phyloP scores from a whole-genome alignment of 495 filamentous ascomycete genomes.

The Ramalina peruviana region DNA sequence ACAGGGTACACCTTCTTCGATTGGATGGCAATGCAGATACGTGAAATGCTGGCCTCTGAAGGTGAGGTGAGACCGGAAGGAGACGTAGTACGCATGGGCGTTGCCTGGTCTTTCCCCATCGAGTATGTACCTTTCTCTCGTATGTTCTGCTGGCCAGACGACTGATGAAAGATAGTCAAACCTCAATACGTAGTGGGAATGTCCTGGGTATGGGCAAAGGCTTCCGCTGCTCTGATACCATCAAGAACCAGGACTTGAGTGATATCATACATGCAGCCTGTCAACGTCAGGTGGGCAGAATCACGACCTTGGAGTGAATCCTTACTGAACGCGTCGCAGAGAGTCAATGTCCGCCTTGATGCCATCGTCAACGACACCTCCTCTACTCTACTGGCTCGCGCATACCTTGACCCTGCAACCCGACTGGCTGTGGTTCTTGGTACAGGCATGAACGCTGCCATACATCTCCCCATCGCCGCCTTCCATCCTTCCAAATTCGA shows the following conservation, averaged over 20 bases:
- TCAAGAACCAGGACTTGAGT: constrained; percentile 43
- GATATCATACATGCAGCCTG: constrained; percentile 45
- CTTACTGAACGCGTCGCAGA: constrained; percentile 11
- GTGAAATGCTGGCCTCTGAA: constrained; percentile 30
- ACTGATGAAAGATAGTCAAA: constrained; percentile 26
- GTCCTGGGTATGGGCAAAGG: constrained; percentile 56
- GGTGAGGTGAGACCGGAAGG: constrained; percentile 6
- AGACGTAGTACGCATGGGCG: constrained; percentile 39
- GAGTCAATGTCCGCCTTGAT: constrained; percentile 38
- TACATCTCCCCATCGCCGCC: constrained; percentile 46
- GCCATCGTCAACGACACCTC: constrained; percentile 81
- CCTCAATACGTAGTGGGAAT: constrained; percentile 41
- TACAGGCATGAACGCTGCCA: constrained; percentile 78
- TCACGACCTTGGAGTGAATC: neutral
- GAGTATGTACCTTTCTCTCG: constrained; percentile 29
- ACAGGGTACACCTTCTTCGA: constrained; percentile 48
- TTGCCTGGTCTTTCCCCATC: constrained; percentile 59
- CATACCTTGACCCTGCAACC: constrained; percentile 50
- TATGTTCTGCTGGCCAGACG: neutral
- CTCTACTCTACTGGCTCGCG: constrained; percentile 64
- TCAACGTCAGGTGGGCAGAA: constrained; percentile 25
- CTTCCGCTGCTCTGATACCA: constrained; percentile 43
- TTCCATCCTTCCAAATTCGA: constrained; percentile 51
- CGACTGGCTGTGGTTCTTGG: constrained; percentile 70
- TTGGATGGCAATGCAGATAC: constrained; percentile 50